phyloP scores from a whole-genome alignment of 2,329 filamentous ascomycete genomes.

The Pyrenophora tritici-repentis region DNA sequence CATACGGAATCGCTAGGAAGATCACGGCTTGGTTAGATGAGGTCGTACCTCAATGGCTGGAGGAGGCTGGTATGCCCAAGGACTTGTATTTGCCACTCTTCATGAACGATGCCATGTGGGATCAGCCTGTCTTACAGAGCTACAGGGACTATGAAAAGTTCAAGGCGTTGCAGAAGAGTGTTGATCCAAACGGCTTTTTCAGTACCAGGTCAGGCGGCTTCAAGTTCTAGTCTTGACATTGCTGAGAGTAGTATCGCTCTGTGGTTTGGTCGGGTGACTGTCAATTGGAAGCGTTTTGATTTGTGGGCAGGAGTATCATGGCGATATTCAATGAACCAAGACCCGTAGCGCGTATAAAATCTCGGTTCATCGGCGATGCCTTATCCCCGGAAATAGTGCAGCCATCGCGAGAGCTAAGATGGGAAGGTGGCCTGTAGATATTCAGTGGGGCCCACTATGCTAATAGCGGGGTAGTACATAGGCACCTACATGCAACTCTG shows the following conservation, averaged over 20 bases:
- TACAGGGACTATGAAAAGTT: constrained; percentile 28
- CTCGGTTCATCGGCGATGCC: neutral
- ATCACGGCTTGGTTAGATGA: constrained; percentile 30
- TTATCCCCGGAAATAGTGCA: no score
- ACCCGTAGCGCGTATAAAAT: neutral
- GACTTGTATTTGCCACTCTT: constrained; percentile 28
- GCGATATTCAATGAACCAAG: neutral
- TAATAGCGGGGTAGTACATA: constrained; percentile 15
- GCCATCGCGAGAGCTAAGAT: neutral
- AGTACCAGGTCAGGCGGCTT: constrained; percentile 28
- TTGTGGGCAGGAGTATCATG: neutral
- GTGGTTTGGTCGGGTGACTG: no score
- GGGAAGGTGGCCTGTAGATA: constrained; percentile 16
- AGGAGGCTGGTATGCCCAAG: constrained; percentile 24
- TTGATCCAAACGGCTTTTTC: constrained; percentile 29
- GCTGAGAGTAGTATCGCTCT: no score
- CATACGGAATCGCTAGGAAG: constrained; percentile 18
- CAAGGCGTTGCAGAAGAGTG: constrained; percentile 25
- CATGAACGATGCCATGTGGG: constrained; percentile 30
- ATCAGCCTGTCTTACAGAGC: constrained; percentile 27
- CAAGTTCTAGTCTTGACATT: constrained; percentile 18
- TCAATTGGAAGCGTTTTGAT: no score
- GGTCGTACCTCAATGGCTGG: constrained; percentile 28
- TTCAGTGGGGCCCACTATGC: constrained; percentile 8
- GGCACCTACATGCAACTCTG: constrained; percentile 1